A percentile compares a stretch with the other conserved stretches of the same genome.
Evolutionary conservation across 1,284 basidiomycete genomes (phyloP).

Genomic region (Anthracocystis panici-leucophaei): DNA sequence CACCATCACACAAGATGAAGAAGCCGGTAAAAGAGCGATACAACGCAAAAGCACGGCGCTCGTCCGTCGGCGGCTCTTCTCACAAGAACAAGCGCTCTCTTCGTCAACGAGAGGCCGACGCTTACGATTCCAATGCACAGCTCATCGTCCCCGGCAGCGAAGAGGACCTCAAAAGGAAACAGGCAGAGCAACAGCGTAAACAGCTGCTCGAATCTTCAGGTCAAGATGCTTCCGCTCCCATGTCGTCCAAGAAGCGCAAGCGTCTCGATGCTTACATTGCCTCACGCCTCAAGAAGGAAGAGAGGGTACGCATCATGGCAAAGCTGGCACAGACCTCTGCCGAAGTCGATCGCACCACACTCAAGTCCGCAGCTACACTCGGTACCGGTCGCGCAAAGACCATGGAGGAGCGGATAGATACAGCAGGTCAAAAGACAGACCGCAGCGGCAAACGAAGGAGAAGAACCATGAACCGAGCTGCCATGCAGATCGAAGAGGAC

Average conservation of each 20-base stretch:
- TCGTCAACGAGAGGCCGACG: slow-evolving; percentile 43
- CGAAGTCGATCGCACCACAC: slow-evolving; percentile 62
- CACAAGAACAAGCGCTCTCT: slow-evolving; percentile 64
- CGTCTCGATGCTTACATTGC: slow-evolving; percentile 69
- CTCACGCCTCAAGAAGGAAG: slow-evolving; percentile 68
- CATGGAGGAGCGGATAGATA: slow-evolving; percentile 59
- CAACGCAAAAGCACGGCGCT: slow-evolving; percentile 67
- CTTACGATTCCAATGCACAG: slow-evolving; percentile 58
- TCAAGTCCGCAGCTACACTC: slow-evolving; percentile 64
- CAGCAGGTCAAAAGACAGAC: slow-evolving; percentile 42
- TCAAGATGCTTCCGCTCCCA: slow-evolving; percentile 49
- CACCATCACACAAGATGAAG: slow-evolving; percentile 26
- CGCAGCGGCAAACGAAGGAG: slow-evolving; percentile 23
- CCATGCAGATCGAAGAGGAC: slow-evolving; percentile 56
- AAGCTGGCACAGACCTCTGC: slow-evolving; percentile 63
- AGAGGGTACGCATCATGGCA: slow-evolving; percentile 61
- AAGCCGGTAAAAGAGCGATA: slow-evolving; percentile 58
- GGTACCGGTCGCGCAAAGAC: slow-evolving; percentile 62
- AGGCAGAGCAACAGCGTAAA: slow-evolving; percentile 50
- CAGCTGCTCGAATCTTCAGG: slow-evolving; percentile 52
- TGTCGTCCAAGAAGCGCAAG: slow-evolving; percentile 69
- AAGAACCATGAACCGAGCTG: slow-evolving; percentile 43
- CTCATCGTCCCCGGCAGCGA: slow-evolving; percentile 60
- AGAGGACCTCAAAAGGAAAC: slow-evolving; percentile 37
- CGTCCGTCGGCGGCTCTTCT: slow-evolving; percentile 61